Evolutionary conservation across 176 grass and related monocot genomes (phyloP).

Genomic region (Carex kokanica): DNA sequence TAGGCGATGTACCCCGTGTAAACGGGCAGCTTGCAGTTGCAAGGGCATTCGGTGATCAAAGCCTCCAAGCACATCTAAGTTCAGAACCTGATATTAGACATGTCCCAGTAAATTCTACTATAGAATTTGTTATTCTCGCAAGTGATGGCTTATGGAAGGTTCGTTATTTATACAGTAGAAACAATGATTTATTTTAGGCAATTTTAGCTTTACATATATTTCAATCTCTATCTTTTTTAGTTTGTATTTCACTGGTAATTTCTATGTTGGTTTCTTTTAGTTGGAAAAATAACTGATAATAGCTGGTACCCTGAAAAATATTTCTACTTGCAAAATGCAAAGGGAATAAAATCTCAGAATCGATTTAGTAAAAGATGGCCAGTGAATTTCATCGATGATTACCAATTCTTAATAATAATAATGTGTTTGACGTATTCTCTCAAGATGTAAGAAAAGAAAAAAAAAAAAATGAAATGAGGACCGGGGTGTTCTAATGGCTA

Average conservation of each 20-base stretch:
- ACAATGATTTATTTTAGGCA: not conserved
- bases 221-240: not conserved
- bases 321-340: not conserved
- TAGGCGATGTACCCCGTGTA: slow-evolving; percentile 96
- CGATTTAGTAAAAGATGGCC: not conserved
- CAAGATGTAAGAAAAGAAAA: too few relatives aligned
- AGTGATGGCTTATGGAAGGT: slow-evolving; percentile 99
- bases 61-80: slow-evolving; percentile 94
- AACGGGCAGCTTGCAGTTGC: slow-evolving; percentile 99
- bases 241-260: not conserved
- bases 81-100: slow-evolving; percentile 85
- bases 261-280: not conserved
- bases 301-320: not conserved
- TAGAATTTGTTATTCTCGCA: slow-evolving; percentile 94
- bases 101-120: slow-evolving; percentile 64
- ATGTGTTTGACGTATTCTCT: not conserved
- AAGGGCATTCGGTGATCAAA: slow-evolving; percentile 94
- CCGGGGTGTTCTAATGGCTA: not conserved
- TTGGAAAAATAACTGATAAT: not conserved
- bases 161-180: slow-evolving; percentile 26
- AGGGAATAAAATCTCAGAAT: not conserved
- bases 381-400: not conserved
- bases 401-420: not conserved
- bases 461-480: not conserved
- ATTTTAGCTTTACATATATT: not conserved